These are phyloP conservation scores for Adansonia rubrostipa DNA, from an alignment of 441 rosid species.

Conservation along the genomic window DNA sequence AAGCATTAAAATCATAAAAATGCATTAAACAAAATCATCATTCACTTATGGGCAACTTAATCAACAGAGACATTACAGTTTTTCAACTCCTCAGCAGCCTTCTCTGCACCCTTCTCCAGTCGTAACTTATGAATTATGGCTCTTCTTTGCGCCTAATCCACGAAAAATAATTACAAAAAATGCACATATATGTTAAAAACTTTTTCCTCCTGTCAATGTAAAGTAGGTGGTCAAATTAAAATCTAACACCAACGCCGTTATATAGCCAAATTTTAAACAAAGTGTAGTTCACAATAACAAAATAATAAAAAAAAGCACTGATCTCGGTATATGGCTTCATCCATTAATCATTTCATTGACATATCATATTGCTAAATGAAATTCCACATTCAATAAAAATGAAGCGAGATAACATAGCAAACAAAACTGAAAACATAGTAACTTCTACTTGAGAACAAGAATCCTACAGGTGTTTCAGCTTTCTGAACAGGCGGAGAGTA, in stretches of 20 bases:
- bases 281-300: not conserved
- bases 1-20: constrained; percentile 1
- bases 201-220: not conserved
- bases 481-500: constrained; percentile 79
- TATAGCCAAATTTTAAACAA: not conserved
- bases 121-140: constrained; percentile 76
- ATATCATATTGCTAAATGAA: not conserved
- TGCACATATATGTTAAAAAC: not conserved
- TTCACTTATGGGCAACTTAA: constrained; percentile 11
- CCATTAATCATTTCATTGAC: not conserved
- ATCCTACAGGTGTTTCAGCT: constrained; percentile 79
- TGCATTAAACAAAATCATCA: constrained; percentile 9
- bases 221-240: not conserved
- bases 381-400: not conserved
- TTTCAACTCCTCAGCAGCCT: constrained; percentile 79
- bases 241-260: not conserved
- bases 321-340: not conserved
- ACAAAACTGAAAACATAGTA: not conserved
- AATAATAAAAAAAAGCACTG: not conserved
- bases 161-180: not conserved
- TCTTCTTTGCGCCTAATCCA: constrained; percentile 61
- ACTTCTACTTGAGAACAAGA: not conserved
- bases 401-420: not conserved
- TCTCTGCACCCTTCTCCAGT: constrained; percentile 82
- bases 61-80: constrained; percentile 53